Base-by-base conservation (phyloP, 2,329 filamentous ascomycete species). In the Xylariaceae sp. region DNA sequence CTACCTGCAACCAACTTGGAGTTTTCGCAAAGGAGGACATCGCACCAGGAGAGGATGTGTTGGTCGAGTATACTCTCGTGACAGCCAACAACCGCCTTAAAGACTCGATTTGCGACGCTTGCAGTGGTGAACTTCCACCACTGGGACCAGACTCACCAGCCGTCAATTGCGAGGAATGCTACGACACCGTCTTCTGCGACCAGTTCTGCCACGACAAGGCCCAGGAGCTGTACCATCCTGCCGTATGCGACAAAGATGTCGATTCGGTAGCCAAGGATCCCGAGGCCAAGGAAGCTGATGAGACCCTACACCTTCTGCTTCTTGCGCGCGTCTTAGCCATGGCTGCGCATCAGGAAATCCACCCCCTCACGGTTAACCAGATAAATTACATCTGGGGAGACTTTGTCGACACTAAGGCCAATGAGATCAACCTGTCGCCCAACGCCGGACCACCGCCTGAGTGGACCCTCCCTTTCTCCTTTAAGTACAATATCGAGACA, bases 31-130 rank as follows among this genome's bases (percentile, higher is more conserved):
- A 86, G 67, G 83, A 89, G 64, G 87, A 96, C 65, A 89, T 97
- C 44, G 76, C 78, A 0, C 84, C 91, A 0, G 89, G 89, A 8
- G 89, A 95, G 71, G 79, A 82, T 4, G 85, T 97, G 1, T 81
- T 99, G 35, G 78, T 84, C 52, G 94, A 99, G 71, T 89, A 88
- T 62, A 94, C 92, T 7, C 82, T 96, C 6, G 78, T 99, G 47
- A 96, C 92, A 1, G 92, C 90, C 51, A 94, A 93, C 67, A 94
- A 94, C 71, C 86, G 91, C 35, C 82, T 94, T 10, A 91, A 95
- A 71, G 92, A 96, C 63, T 81, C 88, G 3, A 82, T 93, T 35
- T 97, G 93, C 73, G 93, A 97, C 73, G 92, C 92, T 11, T 97
- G 93, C 73, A 91, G 91, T 67, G 80, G 82, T 6, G 83, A 85